Evolutionary conservation across 805 yeast genomes (phyloP).

Genomic region (Metschnikowia corniflorae): DNA sequence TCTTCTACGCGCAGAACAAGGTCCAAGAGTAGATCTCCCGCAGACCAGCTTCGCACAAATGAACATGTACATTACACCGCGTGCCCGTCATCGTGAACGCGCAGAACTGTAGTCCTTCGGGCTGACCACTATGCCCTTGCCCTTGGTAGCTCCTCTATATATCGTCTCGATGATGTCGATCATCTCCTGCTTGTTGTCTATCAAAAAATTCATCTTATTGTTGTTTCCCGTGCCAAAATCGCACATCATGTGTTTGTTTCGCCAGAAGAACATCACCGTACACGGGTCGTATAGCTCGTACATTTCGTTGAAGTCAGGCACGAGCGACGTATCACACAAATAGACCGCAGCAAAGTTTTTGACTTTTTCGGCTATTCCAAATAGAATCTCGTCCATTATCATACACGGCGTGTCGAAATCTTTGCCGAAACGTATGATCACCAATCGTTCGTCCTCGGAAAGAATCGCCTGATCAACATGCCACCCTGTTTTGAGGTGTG

Average conservation of each 20-base stretch:
- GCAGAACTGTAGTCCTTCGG: conserved; percentile 63
- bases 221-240: conserved; percentile 98
- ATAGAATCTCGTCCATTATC: conserved; percentile 86
- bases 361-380: conserved; percentile 74
- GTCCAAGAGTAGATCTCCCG: conserved; percentile 17
- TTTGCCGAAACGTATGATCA: conserved; percentile 83
- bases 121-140: conserved; percentile 84
- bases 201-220: conserved; percentile 79
- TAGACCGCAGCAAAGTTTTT: conserved; percentile 86
- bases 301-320: conserved; percentile 85
- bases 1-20: conserved; percentile 72
- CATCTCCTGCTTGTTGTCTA: conserved; percentile 79
- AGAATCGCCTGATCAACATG: conserved; percentile 97
- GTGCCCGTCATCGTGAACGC: conserved; percentile 9
- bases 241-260: conserved; percentile 96
- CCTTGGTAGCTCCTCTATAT: conserved; percentile 87
- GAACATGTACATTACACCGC: no score
- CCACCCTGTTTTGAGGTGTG: conserved; percentile 33
- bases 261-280: conserved; percentile 88
- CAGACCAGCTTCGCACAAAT: no score
- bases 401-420: conserved; percentile 75
- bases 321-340: conserved; percentile 83
- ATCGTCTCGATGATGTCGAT: conserved; percentile 88
- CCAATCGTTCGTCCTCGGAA: conserved; percentile 84
- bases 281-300: conserved; percentile 87